Evolutionary conservation across 2,329 filamentous ascomycete species (phyloP), one percentile per base, ranked within the genome.

Genomic region (Acephala macrosclerotiorum): DNA sequence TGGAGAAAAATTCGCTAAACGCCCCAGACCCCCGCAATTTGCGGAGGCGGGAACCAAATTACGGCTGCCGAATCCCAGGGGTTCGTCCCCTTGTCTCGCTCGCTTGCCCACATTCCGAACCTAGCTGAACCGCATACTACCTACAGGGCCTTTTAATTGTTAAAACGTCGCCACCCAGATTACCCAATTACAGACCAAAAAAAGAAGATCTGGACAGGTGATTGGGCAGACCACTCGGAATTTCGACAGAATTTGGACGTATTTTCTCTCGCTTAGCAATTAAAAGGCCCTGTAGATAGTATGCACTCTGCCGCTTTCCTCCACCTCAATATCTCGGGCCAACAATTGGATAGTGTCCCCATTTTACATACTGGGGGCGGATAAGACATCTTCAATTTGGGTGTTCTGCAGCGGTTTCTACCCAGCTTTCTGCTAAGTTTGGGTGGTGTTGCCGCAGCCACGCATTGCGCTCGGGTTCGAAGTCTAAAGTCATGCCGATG

Each of bases 251-350:
- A n/a, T n/a, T n/a, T n/a, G n/a, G n/a, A n/a, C n/a, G n/a, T n/a
- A n/a, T n/a, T n/a, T n/a, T n/a, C n/a, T n/a, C n/a, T n/a, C n/a
- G n/a, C n/a, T n/a, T n/a, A n/a, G n/a, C n/a, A n/a, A n/a, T n/a
- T n/a, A n/a, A n/a, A n/a, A n/a, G n/a, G n/a, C n/a, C n/a, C n/a
- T n/a, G n/a, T n/a, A n/a, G n/a, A n/a, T n/a, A n/a, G 38, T n/a
- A n/a, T 49, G 45, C 45, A 49, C 45, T 49, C 20, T 49, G 45
- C 45, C 45, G 3, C 45, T 18, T 22, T 49, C 45, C 45, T 49
- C 45, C 45, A 49, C 45, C 38, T 42, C 38, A n/a, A 49, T 49
- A 22, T 49, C 18, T 49, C 45, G 45, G 45, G 8, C 4, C 45
- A 22, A 18, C 20, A 49, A 49, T 49, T 49, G 18, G 18, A 49